phyloP scores from a whole-genome alignment of 257 asterid genomes.

The Gentiana straminea region DNA sequence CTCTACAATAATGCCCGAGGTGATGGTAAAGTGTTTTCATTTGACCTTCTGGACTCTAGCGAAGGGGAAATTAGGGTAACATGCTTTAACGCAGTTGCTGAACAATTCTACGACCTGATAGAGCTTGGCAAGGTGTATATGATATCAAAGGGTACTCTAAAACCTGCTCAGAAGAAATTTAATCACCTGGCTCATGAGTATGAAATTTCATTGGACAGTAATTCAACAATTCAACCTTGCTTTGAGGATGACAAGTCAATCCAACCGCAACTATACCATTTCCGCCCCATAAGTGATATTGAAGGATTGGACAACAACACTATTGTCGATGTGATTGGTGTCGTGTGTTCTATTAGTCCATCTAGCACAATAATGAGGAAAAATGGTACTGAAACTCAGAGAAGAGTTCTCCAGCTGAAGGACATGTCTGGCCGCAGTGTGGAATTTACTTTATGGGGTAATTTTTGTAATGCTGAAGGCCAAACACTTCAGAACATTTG shows the following conservation, averaged over 20 bases:
- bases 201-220: conserved; percentile 62
- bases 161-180: conserved; percentile 64
- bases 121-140: conserved; percentile 62
- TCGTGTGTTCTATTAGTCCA: conserved; percentile 68
- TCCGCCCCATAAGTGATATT: conserved; percentile 60
- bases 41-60: conserved; percentile 83
- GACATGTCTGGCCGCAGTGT: conserved; percentile 90
- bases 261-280: conserved; percentile 72
- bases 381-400: conserved; percentile 72
- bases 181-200: conserved; percentile 76
- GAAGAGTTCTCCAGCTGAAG: conserved; percentile 71
- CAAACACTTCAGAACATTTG: conserved; percentile 63
- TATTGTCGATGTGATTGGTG: conserved; percentile 65
- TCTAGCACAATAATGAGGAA: conserved; percentile 65
- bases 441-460: conserved; percentile 89
- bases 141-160: conserved; percentile 62
- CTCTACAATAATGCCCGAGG: conserved; percentile 65
- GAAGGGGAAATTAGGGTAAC: conserved; percentile 94
- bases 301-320: conserved; percentile 59
- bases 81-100: conserved; percentile 88
- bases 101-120: conserved; percentile 54
- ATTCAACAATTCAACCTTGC: conserved; percentile 65
- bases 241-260: conserved; percentile 66
- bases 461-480: conserved; percentile 75
- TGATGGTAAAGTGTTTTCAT: conserved; percentile 92